Evolutionary conservation across 179 eudicot species (phyloP).

Genomic region (Spinacia oleracea): DNA sequence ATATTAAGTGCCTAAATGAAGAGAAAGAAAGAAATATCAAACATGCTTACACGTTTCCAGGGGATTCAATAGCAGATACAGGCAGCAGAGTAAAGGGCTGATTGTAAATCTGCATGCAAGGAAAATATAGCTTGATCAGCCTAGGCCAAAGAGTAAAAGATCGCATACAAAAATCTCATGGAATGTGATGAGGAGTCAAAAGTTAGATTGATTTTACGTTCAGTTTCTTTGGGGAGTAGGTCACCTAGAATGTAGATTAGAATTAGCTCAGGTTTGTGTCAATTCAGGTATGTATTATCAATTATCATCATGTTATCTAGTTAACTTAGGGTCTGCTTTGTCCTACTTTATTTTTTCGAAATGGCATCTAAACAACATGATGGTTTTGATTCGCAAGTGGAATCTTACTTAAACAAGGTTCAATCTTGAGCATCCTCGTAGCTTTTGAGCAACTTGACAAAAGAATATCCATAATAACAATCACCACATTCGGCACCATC

Average conservation of each 20-base stretch:
- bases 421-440: not conserved
- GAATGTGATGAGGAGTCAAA: not conserved
- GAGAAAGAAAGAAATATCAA: not conserved
- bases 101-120: conserved; percentile 60
- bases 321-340: no score
- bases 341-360: no score
- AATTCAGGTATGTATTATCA: no score
- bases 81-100: conserved; percentile 71
- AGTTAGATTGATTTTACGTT: no score
- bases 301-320: no score
- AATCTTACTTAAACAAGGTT: not conserved
- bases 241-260: no score
- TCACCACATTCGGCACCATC: not conserved
- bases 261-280: no score
- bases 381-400: not conserved
- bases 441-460: not conserved
- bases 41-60: conserved; percentile 76
- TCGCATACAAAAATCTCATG: not conserved
- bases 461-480: conserved; percentile 2
- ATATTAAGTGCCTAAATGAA: not conserved
- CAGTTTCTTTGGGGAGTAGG: no score
- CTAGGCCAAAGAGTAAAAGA: not conserved
- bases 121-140: conserved; percentile 12
- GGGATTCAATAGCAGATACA: conserved; percentile 76
- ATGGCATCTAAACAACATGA: not conserved